Percentiles rank a stretch among this genome's conserved stretches.
Evolutionary conservation across 1,284 basidiomycete species (phyloP).

Genomic region (Neolentinus lepideus): DNA sequence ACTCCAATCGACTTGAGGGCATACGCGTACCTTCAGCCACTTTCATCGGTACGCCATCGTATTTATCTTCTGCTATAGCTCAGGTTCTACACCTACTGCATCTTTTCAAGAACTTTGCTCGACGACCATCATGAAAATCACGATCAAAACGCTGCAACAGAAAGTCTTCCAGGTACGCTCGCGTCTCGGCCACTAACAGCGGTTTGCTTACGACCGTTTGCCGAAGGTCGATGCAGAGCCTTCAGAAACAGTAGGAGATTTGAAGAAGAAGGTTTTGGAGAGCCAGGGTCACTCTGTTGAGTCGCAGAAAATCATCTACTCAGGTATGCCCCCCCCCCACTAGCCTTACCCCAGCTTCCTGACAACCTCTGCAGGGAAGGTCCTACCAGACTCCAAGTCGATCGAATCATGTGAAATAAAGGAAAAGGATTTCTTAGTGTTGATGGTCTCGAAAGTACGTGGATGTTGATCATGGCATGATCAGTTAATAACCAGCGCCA

Average conservation of each 20-base stretch:
- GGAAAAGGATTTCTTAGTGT: conserved; percentile 98
- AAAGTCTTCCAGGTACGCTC: conserved; percentile 67
- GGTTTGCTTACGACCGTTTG: background rate
- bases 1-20: background rate
- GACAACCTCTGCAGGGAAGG: background rate
- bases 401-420: conserved; percentile 89
- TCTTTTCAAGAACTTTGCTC: conserved; percentile 18
- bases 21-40: conserved; percentile 8
- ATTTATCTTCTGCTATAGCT: conserved; percentile 8
- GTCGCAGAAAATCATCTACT: conserved; percentile 92
- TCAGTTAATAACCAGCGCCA: background rate
- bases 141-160: conserved; percentile 90
- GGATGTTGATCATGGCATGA: background rate
- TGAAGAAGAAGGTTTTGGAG: conserved; percentile 85
- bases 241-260: conserved; percentile 65
- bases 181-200: background rate
- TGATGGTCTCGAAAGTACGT: conserved; percentile 94
- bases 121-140: conserved; percentile 71
- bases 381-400: conserved; percentile 51
- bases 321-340: no score
- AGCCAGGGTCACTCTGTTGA: conserved; percentile 70
- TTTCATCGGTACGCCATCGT: conserved; percentile 18
- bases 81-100: conserved; percentile 10
- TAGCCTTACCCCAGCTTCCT: no score
- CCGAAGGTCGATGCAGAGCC: conserved; percentile 76